Base-by-base conservation (phyloP, 1,139 yeast genomes). In the Blastobotrys indianensis region DNA sequence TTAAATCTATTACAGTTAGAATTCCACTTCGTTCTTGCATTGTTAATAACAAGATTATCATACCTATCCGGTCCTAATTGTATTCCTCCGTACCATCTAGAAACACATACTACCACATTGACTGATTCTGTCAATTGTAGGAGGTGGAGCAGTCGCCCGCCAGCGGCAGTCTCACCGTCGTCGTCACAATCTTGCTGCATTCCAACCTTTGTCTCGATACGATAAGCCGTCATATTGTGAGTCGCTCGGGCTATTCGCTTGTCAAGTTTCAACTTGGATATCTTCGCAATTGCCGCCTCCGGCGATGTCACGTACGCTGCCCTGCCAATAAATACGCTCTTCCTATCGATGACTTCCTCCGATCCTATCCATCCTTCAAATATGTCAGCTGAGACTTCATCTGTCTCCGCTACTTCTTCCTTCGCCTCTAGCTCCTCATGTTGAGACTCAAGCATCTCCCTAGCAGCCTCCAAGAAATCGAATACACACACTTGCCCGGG, bases 81-180 rank as follows among this genome's bases (percentile, higher is more conserved):
- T 0, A 76, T 74, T 5, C 99, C 99, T 16, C 96, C 97, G 62
- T 77, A 94, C 97, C 97, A 92, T 53, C 99, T 68, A 35, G 86
- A 78, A 7, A 88, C 96, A 17, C 84, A 86, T 8, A 90, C 96
- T 52, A 88, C 77, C 3, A 86, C 85, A 61, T 90, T 82, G 85
- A 88, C 80, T 1, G 78, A 84, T 58, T 85, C 92, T 87, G 63
- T 60, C 59, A 80, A 77, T 41, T 86, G 79, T 51, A 90, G 67
- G 46, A 90, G 67, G 69, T 88, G 97, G 47, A 88, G 66, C 70
- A 90, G 69, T 50, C 97, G 69, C 4, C 94, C 80, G 4, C 99
- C 98, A 0, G 98, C 96, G 0, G 97, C 98, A 0, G 95, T 76
- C 61, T 92, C 99, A 3, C 98, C 98, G 61, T 92, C 98, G 61